Conservation (phyloP, 148 eudicot genomes). For the Vaccinium corymbosum region DNA sequence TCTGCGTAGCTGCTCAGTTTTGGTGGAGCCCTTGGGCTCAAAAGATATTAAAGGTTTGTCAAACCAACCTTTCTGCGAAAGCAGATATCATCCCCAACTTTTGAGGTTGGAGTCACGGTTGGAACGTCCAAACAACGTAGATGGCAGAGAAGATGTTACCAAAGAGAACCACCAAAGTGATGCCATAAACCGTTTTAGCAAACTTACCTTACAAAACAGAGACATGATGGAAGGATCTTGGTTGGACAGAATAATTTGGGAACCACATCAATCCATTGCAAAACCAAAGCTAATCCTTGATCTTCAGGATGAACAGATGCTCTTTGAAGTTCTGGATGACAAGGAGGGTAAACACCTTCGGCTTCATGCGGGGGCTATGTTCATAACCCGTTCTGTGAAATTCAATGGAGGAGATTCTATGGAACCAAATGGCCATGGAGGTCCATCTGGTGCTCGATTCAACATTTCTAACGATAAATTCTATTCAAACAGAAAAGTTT, state of each 20-base stretch:
- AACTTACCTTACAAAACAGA: constrained; percentile 68
- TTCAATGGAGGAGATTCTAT: constrained; percentile 38
- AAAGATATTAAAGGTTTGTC: constrained; percentile 27
- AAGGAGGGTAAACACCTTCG: constrained; percentile 60
- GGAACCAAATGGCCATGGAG: constrained; percentile 59
- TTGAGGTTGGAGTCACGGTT: constrained; percentile 69
- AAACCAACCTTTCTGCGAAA: constrained; percentile 25
- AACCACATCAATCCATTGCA: constrained; percentile 43
- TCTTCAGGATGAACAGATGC: constrained; percentile 95
- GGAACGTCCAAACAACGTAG: constrained; percentile 26
- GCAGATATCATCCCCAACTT: constrained; percentile 66
- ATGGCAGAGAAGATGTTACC: constrained; percentile 35
- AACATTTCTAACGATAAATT: constrained; percentile 90
- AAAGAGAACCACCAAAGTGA: constrained; percentile 40
- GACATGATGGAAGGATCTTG: constrained; percentile 83
- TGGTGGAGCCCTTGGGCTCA: constrained; percentile 64
- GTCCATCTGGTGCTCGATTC: constrained; percentile 52
- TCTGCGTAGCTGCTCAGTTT: constrained; percentile 27
- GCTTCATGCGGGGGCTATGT: constrained; percentile 90
- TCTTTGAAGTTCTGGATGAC: constrained; percentile 74
- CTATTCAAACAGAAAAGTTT: constrained; percentile 77
- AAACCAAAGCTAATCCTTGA: constrained; percentile 87
- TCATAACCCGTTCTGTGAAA: constrained; percentile 49
- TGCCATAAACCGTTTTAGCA: constrained; percentile 59
- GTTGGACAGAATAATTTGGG: constrained; percentile 89